These are phyloP conservation scores for Penicillium goetzii DNA, from an alignment of 495 filamentous ascomycete species.

Conservation along the genomic window DNA sequence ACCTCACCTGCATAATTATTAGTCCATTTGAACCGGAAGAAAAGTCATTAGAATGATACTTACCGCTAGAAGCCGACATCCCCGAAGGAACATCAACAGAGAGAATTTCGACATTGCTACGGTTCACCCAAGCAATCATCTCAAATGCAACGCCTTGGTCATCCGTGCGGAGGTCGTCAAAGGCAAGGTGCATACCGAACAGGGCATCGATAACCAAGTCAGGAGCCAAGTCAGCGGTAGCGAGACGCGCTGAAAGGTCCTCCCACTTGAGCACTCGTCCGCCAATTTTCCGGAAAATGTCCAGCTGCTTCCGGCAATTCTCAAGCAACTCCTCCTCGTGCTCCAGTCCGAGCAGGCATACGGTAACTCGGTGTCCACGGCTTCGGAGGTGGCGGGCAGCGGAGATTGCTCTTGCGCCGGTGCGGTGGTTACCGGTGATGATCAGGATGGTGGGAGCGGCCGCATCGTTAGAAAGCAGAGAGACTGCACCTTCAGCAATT, in stretches of 20 bases:
- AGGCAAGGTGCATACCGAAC: conserved; percentile 78
- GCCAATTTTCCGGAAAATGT: conserved; percentile 76
- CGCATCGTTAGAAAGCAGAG: conserved; percentile 51
- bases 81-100: conserved; percentile 88
- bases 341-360: conserved; percentile 82
- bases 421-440: conserved; percentile 85
- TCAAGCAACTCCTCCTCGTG: conserved; percentile 73
- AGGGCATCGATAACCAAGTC: conserved; percentile 89
- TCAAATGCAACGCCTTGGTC: conserved; percentile 83
- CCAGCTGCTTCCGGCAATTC: conserved; percentile 71
- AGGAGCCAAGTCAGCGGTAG: conserved; percentile 61
- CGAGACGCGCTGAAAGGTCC: conserved; percentile 54
- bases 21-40: conserved; percentile 33
- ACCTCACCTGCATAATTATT: conserved; percentile 44
- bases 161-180: conserved; percentile 79
- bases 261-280: conserved; percentile 66
- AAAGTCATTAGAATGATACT: conserved; percentile 22
- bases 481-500: conserved; percentile 80
- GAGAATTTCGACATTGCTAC: conserved; percentile 73
- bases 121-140: conserved; percentile 85
- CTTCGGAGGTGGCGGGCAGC: conserved; percentile 86
- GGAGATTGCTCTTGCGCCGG: conserved; percentile 79
- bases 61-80: conserved; percentile 77
- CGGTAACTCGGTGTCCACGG: conserved; percentile 73
- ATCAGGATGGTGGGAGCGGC: conserved; percentile 72